phyloP scores from a whole-genome alignment of 164 flowering plant species.

The Tetrastigma voinierianum region DNA sequence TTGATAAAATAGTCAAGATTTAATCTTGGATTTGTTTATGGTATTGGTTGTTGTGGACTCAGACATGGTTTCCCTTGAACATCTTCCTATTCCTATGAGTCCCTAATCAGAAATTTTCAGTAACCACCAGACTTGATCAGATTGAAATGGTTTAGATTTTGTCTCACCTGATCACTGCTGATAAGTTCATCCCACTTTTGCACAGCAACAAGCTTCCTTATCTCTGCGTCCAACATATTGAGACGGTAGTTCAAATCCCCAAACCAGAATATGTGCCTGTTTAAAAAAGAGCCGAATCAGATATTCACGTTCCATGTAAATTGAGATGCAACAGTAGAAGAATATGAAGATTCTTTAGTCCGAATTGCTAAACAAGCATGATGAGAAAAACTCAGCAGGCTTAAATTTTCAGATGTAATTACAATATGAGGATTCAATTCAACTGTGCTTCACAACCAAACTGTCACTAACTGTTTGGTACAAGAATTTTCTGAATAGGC shows the following conservation, averaged over 20 bases:
- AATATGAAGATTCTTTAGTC: background rate
- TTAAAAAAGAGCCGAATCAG: conserved; percentile 10
- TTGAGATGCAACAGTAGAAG: background rate
- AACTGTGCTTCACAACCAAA: no score
- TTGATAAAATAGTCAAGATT: no score
- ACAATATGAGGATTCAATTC: no score
- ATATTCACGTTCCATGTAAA: background rate
- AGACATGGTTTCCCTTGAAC: background rate
- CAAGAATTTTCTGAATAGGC: no score
- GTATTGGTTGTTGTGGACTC: background rate
- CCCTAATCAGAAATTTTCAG: background rate
- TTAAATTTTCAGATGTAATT: no score
- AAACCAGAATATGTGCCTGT: conserved; percentile 96
- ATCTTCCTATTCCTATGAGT: background rate
- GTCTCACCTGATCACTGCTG: conserved; percentile 75
- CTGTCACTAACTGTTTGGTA: no score
- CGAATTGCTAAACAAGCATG: background rate
- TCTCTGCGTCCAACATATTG: conserved; percentile 68
- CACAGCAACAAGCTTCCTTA: conserved; percentile 67
- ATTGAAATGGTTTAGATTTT: background rate
- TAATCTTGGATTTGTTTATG: no score
- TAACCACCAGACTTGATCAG: background rate
- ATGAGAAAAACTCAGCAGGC: no score
- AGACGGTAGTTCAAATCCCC: conserved; percentile 97
- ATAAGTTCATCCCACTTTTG: conserved; percentile 79